phyloP scores from a whole-genome alignment of 148 eudicot genomes.

The Fallopia convolvulus region DNA sequence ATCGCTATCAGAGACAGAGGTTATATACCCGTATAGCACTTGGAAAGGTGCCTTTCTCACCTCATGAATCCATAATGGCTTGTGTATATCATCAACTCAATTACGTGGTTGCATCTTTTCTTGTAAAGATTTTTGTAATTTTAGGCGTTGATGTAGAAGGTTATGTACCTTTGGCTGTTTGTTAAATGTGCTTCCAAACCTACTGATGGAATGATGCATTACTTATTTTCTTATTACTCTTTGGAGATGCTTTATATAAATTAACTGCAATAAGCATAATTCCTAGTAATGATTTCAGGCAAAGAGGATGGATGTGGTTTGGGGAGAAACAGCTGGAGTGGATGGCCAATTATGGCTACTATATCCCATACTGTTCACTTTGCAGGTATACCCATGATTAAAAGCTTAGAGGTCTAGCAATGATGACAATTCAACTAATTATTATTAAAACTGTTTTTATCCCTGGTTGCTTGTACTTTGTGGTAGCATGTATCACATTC shows the following conservation, averaged over 20 bases:
- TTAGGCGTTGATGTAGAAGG: neutral
- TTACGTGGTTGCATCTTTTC: neutral
- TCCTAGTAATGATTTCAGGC: slow-evolving; percentile 26
- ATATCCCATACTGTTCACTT: slow-evolving; percentile 38
- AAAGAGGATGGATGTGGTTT: slow-evolving; percentile 50
- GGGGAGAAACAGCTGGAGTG: slow-evolving; percentile 54
- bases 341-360: slow-evolving; percentile 42
- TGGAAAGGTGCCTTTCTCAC: slow-evolving; percentile 59
- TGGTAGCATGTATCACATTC: neutral
- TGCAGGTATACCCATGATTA: slow-evolving; percentile 28
- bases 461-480: neutral
- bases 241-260: neutral
- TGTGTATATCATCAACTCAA: neutral
- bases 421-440: neutral
- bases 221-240: neutral
- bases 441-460: neutral
- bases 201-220: neutral
- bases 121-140: neutral
- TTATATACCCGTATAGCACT: slow-evolving; percentile 92
- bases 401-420: neutral
- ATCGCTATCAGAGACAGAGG: slow-evolving; percentile 92
- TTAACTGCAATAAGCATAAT: neutral
- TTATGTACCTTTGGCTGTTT: neutral
- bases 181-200: neutral
- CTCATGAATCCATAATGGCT: neutral